These are phyloP conservation scores for Lantana camara DNA, from an alignment of 257 asterid species.

Conservation along the genomic window DNA sequence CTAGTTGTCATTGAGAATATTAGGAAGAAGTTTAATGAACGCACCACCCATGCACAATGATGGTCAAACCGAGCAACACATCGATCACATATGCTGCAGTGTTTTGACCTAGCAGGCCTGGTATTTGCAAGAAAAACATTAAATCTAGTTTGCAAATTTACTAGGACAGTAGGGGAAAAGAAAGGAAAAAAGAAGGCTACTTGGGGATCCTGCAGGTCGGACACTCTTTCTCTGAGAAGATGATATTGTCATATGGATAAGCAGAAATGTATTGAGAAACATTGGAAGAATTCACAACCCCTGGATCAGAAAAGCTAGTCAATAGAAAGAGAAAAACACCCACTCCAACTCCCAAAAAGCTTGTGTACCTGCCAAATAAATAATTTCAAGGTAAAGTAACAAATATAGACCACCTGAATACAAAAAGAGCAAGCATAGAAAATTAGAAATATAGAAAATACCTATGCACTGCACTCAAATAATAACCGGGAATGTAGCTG, in stretches of 20 bases:
- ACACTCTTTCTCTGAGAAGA: constrained; percentile 85
- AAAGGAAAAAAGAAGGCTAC: constrained; percentile 47
- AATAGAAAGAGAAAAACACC: constrained; percentile 84
- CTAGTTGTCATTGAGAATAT: constrained; percentile 19
- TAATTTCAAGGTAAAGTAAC: constrained; percentile 24
- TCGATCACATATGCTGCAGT: constrained; percentile 88
- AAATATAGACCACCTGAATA: constrained; percentile 21
- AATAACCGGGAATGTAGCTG: constrained; percentile 88
- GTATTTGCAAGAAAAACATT: constrained; percentile 18
- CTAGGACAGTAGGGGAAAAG: constrained; percentile 9
- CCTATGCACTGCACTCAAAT: constrained; percentile 87
- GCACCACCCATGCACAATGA: constrained; percentile 99
- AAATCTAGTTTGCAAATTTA: constrained; percentile 28
- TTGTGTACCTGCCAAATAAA: constrained; percentile 65
- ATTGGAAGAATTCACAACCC: constrained; percentile 76
- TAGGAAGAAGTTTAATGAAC: constrained; percentile 30
- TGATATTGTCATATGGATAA: constrained; percentile 86
- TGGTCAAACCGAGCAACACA: constrained; percentile 99
- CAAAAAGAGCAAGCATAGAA: constrained; percentile 24
- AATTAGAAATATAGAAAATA: constrained; percentile 30
- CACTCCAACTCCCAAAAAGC: constrained; percentile 90
- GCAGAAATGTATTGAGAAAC: constrained; percentile 76
- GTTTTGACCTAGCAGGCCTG: constrained; percentile 99
- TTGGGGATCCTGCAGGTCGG: constrained; percentile 93
- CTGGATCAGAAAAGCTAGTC: constrained; percentile 99